Evolutionary conservation across 257 asterid genomes (phyloP).

Genomic region (Rubia yunnanensis): DNA sequence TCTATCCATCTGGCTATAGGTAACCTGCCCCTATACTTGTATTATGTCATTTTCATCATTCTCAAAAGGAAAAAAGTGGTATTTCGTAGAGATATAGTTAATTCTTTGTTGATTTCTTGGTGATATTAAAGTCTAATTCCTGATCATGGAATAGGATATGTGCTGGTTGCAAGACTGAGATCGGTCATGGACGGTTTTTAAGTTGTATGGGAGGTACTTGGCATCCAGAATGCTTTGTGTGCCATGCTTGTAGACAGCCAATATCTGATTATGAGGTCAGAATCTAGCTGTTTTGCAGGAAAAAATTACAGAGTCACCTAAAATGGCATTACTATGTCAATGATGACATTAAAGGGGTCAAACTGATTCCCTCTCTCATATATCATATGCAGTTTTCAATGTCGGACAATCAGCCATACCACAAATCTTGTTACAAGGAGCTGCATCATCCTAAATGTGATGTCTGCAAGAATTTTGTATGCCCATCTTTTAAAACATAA

Average conservation of each 20-base stretch:
- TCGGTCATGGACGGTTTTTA: conserved; percentile 86
- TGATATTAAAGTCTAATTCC: conserved; percentile 5
- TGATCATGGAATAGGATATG: conserved; percentile 45
- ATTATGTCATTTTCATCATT: not conserved
- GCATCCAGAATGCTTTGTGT: conserved; percentile 98
- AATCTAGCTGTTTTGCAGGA: conserved; percentile 5
- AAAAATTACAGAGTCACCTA: not conserved
- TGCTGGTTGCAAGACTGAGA: conserved; percentile 87
- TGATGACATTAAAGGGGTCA: conserved; percentile 8
- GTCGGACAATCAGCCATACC: conserved; percentile 77
- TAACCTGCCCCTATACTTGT: conserved; percentile 15
- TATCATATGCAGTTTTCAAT: conserved; percentile 61
- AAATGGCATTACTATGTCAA: not conserved
- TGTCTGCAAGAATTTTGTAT: conserved; percentile 86
- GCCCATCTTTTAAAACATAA: conserved; percentile 17
- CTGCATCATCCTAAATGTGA: conserved; percentile 96
- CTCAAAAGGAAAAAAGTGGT: not conserved
- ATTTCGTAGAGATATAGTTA: not conserved
- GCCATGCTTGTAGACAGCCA: conserved; percentile 69
- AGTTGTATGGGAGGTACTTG: conserved; percentile 93
- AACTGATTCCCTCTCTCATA: conserved; percentile 12
- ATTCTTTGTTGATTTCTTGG: not conserved
- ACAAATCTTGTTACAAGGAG: conserved; percentile 90
- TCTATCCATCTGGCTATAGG: conserved; percentile 60
- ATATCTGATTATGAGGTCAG: conserved; percentile 93